A percentile compares a stretch with the other conserved stretches of the same genome.
phyloP scores from a whole-genome alignment of 768 basidiomycete species.

The Lepiota brunneoincarnata region DNA sequence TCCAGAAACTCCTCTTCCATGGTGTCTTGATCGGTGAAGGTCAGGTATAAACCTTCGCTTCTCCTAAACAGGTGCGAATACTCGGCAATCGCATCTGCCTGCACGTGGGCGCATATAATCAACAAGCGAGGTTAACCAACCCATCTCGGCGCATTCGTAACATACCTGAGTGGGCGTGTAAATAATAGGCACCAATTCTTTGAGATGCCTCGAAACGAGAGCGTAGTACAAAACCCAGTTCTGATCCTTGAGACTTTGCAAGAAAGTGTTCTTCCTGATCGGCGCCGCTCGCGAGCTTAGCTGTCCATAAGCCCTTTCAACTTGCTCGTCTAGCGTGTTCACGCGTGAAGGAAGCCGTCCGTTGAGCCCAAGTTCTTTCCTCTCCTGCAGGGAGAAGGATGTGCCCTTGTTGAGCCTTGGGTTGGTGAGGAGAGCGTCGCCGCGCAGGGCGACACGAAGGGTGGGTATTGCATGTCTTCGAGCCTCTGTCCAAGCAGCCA shows the following conservation, averaged over 20 bases:
- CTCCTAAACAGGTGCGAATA: constrained; percentile 84
- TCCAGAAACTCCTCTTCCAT: constrained; percentile 81
- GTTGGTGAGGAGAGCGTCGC: constrained; percentile 58
- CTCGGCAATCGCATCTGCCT: constrained; percentile 80
- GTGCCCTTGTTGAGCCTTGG: constrained; percentile 82
- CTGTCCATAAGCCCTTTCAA: constrained; percentile 70
- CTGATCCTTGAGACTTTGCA: constrained; percentile 75
- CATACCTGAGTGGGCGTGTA: constrained; percentile 80
- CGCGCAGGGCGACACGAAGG: constrained; percentile 52
- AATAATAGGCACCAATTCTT: constrained; percentile 67
- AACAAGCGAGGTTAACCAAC: too few relatives aligned
- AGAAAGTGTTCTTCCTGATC: constrained; percentile 67
- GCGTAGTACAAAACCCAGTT: constrained; percentile 82
- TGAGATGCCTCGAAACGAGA: constrained; percentile 54
- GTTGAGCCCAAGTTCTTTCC: constrained; percentile 62
- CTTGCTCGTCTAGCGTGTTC: constrained; percentile 75
- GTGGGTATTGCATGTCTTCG: constrained; percentile 18
- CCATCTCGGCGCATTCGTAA: background rate
- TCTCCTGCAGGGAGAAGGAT: constrained; percentile 66
- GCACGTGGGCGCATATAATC: background rate
- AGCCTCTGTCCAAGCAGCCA: constrained; percentile 3
- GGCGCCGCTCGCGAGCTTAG: constrained; percentile 32
- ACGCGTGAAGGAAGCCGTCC: constrained; percentile 49
- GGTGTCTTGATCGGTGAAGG: constrained; percentile 53
- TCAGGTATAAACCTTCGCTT: constrained; percentile 74